phyloP scores from a whole-genome alignment of 306 rosid genomes.

The Rosa lucieae region DNA sequence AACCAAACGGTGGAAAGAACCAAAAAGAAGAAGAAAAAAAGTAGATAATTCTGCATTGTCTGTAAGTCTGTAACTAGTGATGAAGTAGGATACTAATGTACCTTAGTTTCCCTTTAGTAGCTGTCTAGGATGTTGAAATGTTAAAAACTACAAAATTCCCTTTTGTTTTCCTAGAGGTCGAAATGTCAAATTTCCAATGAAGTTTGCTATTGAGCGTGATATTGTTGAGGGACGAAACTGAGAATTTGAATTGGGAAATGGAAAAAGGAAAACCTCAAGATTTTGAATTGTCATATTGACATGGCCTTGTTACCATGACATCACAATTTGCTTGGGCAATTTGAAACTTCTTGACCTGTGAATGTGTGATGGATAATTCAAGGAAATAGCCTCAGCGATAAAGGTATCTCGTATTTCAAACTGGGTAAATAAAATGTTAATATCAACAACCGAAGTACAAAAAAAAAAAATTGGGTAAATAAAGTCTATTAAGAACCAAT shows the following conservation, averaged over 20 bases:
- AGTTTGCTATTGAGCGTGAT: background rate
- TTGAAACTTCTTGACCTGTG: background rate
- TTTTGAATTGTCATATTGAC: background rate
- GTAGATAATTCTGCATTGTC: background rate
- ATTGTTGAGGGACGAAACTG: background rate
- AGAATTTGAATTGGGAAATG: background rate
- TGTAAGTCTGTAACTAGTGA: slow-evolving; percentile 10
- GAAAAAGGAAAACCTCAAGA: background rate
- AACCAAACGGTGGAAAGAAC: slow-evolving; percentile 11
- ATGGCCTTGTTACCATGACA: background rate
- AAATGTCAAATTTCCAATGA: background rate
- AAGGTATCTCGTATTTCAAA: background rate
- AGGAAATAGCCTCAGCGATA: background rate
- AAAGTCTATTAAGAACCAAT: background rate
- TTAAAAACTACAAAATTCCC: background rate
- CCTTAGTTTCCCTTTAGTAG: background rate
- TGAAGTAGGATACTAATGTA: slow-evolving; percentile 2
- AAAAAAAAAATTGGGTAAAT: background rate
- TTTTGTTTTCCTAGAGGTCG: background rate
- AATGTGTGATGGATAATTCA: background rate
- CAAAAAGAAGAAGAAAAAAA: background rate
- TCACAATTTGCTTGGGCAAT: background rate
- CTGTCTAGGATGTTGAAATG: background rate
- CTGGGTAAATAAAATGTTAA: background rate
- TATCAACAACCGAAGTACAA: background rate